These are phyloP conservation scores for Candida albicans DNA, from an alignment of 1,139 yeast species.

Conservation along the genomic window DNA sequence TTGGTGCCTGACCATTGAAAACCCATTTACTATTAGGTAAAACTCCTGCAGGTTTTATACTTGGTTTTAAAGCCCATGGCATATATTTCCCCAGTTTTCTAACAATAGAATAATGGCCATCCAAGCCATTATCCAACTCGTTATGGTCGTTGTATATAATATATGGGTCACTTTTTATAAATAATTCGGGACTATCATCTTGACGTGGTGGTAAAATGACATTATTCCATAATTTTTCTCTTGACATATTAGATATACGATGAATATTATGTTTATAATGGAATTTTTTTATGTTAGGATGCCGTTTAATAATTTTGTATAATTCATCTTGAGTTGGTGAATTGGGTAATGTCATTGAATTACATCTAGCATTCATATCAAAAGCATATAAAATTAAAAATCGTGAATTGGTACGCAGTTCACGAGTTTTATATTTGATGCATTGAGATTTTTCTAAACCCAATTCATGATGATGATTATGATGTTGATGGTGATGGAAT, in stretches of 20 bases:
- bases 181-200: slow-evolving; percentile 33
- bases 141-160: slow-evolving; percentile 18
- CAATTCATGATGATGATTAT: neutral
- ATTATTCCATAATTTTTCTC: slow-evolving; percentile 50
- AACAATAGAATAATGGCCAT: slow-evolving; percentile 13
- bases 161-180: slow-evolving; percentile 25
- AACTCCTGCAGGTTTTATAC: slow-evolving; percentile 40
- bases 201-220: slow-evolving; percentile 49
- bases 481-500: slow-evolving; percentile 3
- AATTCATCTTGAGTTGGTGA: slow-evolving; percentile 11
- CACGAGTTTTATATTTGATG: slow-evolving; percentile 35
- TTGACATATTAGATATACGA: slow-evolving; percentile 37
- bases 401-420: slow-evolving; percentile 45
- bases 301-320: slow-evolving; percentile 7
- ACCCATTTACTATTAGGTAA: slow-evolving; percentile 22
- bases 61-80: slow-evolving; percentile 39
- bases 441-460: neutral
- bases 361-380: slow-evolving; percentile 38
- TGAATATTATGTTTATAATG: slow-evolving; percentile 29
- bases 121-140: too few species aligned
- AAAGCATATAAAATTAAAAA: slow-evolving; percentile 50
- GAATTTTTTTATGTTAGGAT: slow-evolving; percentile 26
- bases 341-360: slow-evolving; percentile 15
- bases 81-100: slow-evolving; percentile 28
- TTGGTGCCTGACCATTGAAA: slow-evolving; percentile 38